These are phyloP conservation scores for Angomonas ambiguus DNA, from an alignment of 208 protist genomes.

Conservation along the genomic window DNA sequence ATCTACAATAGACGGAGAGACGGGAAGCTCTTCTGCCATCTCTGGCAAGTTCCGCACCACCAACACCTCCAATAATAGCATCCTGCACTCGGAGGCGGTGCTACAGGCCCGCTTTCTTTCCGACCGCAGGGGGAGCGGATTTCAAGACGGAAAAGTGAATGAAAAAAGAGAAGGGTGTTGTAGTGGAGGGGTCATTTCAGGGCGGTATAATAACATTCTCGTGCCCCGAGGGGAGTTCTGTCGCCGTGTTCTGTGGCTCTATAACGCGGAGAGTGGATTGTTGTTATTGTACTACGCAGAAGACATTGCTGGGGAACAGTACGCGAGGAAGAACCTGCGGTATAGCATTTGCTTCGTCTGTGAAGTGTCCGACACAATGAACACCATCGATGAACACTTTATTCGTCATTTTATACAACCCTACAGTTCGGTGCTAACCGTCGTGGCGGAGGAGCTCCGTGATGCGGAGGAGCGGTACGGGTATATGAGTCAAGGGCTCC, in stretches of 20 bases:
- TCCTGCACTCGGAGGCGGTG: background rate
- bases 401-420: constrained; percentile 52
- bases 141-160: background rate
- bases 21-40: background rate
- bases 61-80: constrained; percentile 1
- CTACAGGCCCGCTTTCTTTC: background rate
- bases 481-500: constrained; percentile 65
- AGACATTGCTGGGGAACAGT: constrained; percentile 77
- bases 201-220: constrained; percentile 48
- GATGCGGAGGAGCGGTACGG: constrained; percentile 64
- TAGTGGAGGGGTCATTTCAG: background rate
- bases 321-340: constrained; percentile 77
- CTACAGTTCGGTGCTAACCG: constrained; percentile 67
- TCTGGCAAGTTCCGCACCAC: background rate
- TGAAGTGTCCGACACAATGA: constrained; percentile 37
- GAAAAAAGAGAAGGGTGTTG: background rate
- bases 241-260: constrained; percentile 60
- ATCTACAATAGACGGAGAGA: background rate
- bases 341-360: constrained; percentile 82
- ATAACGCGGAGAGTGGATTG: constrained; percentile 58
- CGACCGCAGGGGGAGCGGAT: background rate
- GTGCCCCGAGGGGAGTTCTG: constrained; percentile 79
- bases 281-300: constrained; percentile 81
- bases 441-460: constrained; percentile 73
- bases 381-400: constrained; percentile 45